Evolutionary conservation across 2,329 filamentous ascomycete genomes (phyloP).

Genomic region (Cladosporium sphaerospermum): DNA sequence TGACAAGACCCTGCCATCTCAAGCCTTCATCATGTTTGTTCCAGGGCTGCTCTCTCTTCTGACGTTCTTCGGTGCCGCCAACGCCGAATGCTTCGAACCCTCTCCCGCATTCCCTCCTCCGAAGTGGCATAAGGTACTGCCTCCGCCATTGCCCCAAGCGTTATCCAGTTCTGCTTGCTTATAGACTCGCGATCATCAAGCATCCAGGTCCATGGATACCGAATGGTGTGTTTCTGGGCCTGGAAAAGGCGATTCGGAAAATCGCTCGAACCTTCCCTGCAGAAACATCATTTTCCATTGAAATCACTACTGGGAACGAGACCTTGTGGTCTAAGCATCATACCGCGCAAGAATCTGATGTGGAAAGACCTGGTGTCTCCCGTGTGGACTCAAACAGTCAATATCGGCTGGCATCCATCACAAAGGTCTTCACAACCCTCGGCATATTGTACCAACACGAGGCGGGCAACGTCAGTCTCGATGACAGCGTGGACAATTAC

Average conservation of each 20-base stretch:
- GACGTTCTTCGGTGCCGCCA: no score
- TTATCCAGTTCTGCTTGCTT: constrained; percentile 10
- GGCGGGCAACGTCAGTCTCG: constrained; percentile 42
- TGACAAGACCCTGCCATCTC: no score
- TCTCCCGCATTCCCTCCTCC: constrained; percentile 35
- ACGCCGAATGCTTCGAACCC: constrained; percentile 30
- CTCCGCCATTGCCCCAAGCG: constrained; percentile 18
- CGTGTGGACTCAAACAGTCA: constrained; percentile 34
- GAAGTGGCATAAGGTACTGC: constrained; percentile 18
- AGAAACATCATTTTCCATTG: constrained; percentile 35
- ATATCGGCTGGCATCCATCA: constrained; percentile 35
- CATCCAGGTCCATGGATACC: constrained; percentile 1
- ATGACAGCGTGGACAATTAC: constrained; percentile 39
- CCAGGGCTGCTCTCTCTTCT: no score
- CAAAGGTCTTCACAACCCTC: constrained; percentile 46
- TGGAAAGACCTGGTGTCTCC: constrained; percentile 31
- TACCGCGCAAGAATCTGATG: constrained; percentile 33
- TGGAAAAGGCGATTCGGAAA: constrained; percentile 24
- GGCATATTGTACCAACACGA: constrained; percentile 50
- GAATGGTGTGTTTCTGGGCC: constrained; percentile 26
- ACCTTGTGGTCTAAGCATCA: constrained; percentile 36
- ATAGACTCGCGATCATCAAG: neutral
- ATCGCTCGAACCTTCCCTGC: constrained; percentile 25
- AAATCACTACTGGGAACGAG: constrained; percentile 34
- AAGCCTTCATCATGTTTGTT: no score